Conservation (phyloP, 2,329 filamentous ascomycete genomes). For the Thelonectria olida region DNA sequence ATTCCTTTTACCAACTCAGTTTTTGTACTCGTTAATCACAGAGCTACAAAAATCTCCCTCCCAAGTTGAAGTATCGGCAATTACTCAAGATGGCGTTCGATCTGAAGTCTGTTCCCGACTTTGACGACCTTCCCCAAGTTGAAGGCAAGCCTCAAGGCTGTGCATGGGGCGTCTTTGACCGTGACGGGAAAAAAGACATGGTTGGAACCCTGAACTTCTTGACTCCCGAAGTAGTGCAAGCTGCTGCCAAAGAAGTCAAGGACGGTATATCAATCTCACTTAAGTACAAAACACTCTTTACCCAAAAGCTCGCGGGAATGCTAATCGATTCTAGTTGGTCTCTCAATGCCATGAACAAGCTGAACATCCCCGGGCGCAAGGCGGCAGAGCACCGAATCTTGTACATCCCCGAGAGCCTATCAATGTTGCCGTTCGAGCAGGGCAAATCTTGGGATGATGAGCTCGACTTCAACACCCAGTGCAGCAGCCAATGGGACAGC, state of each 20-base stretch:
- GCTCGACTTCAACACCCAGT: slow-evolving; percentile 63
- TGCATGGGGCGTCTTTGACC: slow-evolving; percentile 58
- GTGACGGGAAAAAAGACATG: slow-evolving; percentile 56
- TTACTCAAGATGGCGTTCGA: slow-evolving; percentile 1
- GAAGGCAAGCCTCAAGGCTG: slow-evolving; percentile 55
- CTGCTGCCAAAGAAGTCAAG: slow-evolving; percentile 30
- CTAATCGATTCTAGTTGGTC: neutral
- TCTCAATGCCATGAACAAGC: slow-evolving; percentile 33
- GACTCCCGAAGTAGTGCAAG: slow-evolving; percentile 51
- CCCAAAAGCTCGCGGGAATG: neutral
- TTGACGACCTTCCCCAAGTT: slow-evolving; percentile 52
- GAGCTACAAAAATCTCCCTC: neutral
- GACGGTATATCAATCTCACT: slow-evolving; percentile 59
- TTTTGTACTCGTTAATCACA: too few relatives aligned
- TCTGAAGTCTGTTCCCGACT: slow-evolving; percentile 46
- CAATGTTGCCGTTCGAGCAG: slow-evolving; percentile 13
- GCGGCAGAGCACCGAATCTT: slow-evolving; percentile 47
- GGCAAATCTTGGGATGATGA: slow-evolving; percentile 55
- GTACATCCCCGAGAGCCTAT: slow-evolving; percentile 40
- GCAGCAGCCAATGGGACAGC: slow-evolving; percentile 64
- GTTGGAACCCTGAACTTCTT: slow-evolving; percentile 62
- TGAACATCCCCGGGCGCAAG: slow-evolving; percentile 48
- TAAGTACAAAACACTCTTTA: slow-evolving; percentile 48
- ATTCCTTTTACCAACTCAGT: too few relatives aligned
- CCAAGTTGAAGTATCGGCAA: neutral